Conservation (phyloP, 2,329 filamentous ascomycete species). For the Fusarium setosum region DNA sequence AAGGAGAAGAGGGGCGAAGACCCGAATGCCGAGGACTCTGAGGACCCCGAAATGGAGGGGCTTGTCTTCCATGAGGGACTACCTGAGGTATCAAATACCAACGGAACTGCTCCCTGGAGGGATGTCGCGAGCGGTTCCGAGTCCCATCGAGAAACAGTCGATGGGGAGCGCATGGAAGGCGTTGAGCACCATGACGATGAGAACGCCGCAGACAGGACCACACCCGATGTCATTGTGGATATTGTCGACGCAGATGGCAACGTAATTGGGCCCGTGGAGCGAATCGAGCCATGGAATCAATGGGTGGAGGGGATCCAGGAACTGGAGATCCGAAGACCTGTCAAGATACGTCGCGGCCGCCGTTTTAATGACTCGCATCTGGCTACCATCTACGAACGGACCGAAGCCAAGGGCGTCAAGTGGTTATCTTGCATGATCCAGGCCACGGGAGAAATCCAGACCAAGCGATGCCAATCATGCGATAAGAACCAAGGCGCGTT, state of each 20-base stretch:
- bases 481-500: conserved; percentile 57
- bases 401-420: conserved; percentile 56
- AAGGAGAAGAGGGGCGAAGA: conserved; percentile 44
- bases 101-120: conserved; percentile 15
- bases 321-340: conserved; percentile 51
- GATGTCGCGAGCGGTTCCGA: conserved; percentile 1
- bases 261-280: conserved; percentile 51
- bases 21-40: conserved; percentile 19
- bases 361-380: conserved; percentile 55
- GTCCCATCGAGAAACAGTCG: not conserved
- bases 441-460: conserved; percentile 57
- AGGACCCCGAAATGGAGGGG: conserved; percentile 26
- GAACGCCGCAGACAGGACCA: not conserved
- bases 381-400: conserved; percentile 54
- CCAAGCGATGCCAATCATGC: conserved; percentile 54
- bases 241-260: conserved; percentile 53
- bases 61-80: conserved; percentile 20
- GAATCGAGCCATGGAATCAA: conserved; percentile 53
- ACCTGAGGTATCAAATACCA: conserved; percentile 20
- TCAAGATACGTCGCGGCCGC: conserved; percentile 55
- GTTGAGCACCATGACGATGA: conserved; percentile 25
- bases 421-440: conserved; percentile 64
- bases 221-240: conserved; percentile 44
- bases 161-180: conserved; percentile 34
- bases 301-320: conserved; percentile 52